Evolutionary conservation across 2,329 filamentous ascomycete species (phyloP), one percentile per base, ranked within the genome.

Genomic region (Periconia sp.): DNA sequence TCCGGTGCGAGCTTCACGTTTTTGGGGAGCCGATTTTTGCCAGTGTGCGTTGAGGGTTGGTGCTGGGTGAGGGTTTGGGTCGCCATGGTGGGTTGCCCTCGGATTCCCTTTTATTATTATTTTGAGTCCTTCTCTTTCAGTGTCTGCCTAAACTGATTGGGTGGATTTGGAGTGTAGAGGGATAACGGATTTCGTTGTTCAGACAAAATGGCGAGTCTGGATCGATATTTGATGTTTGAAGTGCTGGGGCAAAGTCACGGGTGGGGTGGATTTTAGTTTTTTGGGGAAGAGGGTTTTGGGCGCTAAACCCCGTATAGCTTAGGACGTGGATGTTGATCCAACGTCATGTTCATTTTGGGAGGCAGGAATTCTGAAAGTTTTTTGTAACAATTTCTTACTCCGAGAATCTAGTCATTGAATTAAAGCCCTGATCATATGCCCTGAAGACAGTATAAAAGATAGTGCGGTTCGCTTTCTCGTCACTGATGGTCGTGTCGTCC

Each of bases 1-100:
- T 99, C 94, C 23, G 94, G 91, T 2, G 91, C 84, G 13, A 96
- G 82, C 64, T 92, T 91, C 62, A 83, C 78, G 66, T 85, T 88
- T 75, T 91, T 94, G 64, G 86, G 82, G 30, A 82, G 71, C 56
- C 81, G 81, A 60, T 80, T 79, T 62, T 80, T 78, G 14, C n/a
- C n/a, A n/a, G 76, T 68, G 59, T 64, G 65, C 2, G n/a, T n/a
- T n/a, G 73, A 71, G 55, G 81, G 75, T 52, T 82, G n/a, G n/a
- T n/a, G 83, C 66, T 83, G 75, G 35, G 83, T 89, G 70, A 84
- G 80, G 17, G 43, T 45, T 37, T 37, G 33, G 41, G 84, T 87
- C 60, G 88, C 85, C 81, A 90, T 85, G 57, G 75, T 80, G 51
- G 35, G 58, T 61, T 56, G 57, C 13, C 20, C 56, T 55, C 58